Base-by-base conservation (phyloP, 1,139 yeast species). In the Zygosaccharomyces sapae region DNA sequence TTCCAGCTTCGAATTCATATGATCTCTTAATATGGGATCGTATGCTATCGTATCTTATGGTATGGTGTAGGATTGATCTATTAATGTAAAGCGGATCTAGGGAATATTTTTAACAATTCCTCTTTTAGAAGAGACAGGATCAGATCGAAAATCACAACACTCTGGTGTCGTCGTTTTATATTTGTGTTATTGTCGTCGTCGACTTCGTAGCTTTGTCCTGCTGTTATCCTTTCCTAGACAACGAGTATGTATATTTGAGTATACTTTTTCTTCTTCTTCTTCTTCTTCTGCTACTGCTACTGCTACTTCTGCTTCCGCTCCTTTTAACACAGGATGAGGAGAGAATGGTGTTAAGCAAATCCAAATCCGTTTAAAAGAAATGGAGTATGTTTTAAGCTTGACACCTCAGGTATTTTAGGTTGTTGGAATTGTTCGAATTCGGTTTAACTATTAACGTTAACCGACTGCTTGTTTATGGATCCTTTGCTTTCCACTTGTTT, bases 1-100 rank as follows among this genome's bases (percentile, higher is more conserved):
- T 31, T 41, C 51, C 31, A 48, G 36, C 38, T 45, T 43, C 19
- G 42, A 29, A 22, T 30, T 44, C 34, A 10, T 38, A n/a, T 25
- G 33, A 38, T 44, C 38, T 44, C 35, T 22, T 22, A 22, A 9
- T 7, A 9, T 22, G 25, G 25, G 9, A 22, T 22, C 25, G 25
- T 27, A 25, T 19, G 10, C 22, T 22, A 20, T 42, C 5, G 40
- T 33, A 19, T 29, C 36, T 36, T 33, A 9, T 9, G 25, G 25
- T 22, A 22, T 3, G 7, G 25, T 3, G 5, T 22, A 22, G 25
- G 25, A 22, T 22, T 22, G 25, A 22, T 22, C 25, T 22, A 22
- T 22, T 7, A 33, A 19, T 9, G 12, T 20, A 10, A 31, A 36
- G 27, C 20, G 31, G 38, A 20, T 42, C 27, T 10, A 27, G 27